Conservation (phyloP, 1,284 basidiomycete genomes). For the Puccinia triticina region DNA sequence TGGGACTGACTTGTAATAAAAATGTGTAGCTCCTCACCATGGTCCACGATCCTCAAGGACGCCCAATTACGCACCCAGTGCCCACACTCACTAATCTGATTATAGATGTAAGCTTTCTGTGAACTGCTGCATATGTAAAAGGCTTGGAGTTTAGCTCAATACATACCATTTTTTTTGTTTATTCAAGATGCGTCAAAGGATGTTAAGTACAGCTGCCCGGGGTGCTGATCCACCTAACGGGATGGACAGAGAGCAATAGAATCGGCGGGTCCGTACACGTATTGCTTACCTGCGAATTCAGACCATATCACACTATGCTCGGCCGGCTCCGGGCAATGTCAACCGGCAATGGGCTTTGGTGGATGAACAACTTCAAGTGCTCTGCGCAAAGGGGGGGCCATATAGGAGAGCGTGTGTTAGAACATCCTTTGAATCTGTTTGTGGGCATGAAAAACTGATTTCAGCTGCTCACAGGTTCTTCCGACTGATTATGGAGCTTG, state of each 20-base stretch:
- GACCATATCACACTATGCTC: background rate
- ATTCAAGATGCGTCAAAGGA: background rate
- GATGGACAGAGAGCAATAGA: too few relatives aligned
- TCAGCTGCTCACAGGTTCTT: background rate
- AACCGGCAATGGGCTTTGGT: background rate
- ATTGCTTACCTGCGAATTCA: background rate
- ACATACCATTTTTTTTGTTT: too few relatives aligned
- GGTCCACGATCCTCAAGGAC: background rate
- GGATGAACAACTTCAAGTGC: background rate
- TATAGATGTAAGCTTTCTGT: background rate
- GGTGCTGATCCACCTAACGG: too few relatives aligned
- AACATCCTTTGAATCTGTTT: background rate
- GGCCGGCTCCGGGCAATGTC: background rate
- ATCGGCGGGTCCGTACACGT: background rate
- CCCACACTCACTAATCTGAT: background rate
- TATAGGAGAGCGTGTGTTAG: background rate
- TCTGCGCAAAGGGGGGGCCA: background rate
- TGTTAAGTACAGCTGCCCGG: background rate
- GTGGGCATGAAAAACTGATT: background rate
- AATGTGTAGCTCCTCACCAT: background rate
- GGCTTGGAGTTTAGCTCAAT: too few relatives aligned
- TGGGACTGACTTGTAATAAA: background rate
- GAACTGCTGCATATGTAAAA: too few relatives aligned
- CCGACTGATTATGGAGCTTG: background rate
- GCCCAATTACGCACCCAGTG: background rate